phyloP scores from a whole-genome alignment of 805 yeast species.

The Barnettozyma pratensis region DNA sequence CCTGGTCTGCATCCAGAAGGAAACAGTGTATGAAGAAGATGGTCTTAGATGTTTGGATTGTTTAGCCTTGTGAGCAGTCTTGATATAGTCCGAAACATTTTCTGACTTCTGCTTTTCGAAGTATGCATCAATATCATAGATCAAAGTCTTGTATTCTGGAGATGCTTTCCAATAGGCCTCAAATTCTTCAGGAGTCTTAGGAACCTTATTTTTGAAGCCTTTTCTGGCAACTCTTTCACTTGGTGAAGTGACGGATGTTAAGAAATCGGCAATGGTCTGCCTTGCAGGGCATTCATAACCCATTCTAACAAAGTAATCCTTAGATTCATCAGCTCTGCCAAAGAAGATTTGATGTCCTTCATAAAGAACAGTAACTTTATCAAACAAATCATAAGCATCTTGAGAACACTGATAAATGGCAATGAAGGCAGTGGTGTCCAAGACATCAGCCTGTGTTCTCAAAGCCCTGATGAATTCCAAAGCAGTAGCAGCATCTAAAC shows the following conservation, averaged over 20 bases:
- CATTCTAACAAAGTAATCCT: conserved; percentile 54
- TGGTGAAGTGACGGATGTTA: conserved; percentile 68
- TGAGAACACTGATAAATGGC: conserved; percentile 70
- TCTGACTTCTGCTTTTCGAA: conserved; percentile 9
- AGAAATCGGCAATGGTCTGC: conserved; percentile 66
- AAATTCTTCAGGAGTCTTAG: conserved; percentile 60
- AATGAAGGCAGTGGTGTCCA: conserved; percentile 49
- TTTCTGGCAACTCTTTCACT: conserved; percentile 44
- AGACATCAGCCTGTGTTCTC: conserved; percentile 42
- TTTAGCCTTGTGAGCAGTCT: conserved; percentile 40
- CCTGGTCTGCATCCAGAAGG: conserved; percentile 45
- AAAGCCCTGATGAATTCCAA: conserved; percentile 47
- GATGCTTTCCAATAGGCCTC: conserved; percentile 53
- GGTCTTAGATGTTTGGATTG: conserved; percentile 43
- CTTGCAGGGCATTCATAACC: conserved; percentile 61
- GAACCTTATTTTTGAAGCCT: conserved; percentile 50
- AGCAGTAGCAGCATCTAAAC: conserved; percentile 56
- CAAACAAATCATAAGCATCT: conserved; percentile 58
- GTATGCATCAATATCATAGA: conserved; percentile 34
- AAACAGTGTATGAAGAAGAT: conserved; percentile 44
- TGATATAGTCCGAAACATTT: conserved; percentile 23
- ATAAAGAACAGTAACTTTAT: conserved; percentile 56
- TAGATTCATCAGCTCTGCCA: conserved; percentile 54
- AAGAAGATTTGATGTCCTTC: conserved; percentile 59
- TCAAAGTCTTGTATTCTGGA: conserved; percentile 35